Evolutionary conservation across 805 yeast species (phyloP), one percentile per base, ranked within the genome.

Genomic region (Schwanniomyces sp.): DNA sequence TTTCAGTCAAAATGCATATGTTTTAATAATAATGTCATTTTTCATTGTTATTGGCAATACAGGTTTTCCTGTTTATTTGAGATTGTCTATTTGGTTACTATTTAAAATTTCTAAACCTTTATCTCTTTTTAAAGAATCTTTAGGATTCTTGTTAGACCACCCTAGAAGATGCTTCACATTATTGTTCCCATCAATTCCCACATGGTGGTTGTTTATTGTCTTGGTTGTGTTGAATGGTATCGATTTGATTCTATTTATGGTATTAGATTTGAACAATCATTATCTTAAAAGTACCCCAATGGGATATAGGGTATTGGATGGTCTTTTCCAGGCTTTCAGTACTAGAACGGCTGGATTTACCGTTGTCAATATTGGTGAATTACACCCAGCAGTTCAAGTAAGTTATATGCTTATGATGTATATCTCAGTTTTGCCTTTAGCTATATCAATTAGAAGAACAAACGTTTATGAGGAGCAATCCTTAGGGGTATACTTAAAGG

Each of bases 381-480:
- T 94, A 40, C 94, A 91, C 59, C 94, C 97, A 0, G 94, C 96
- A 0, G 88, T 92, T 43, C 96, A 91, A 64, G 96, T 94, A 26
- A 84, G 94, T 56, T 94, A 94, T 64, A 79, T 90, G 84, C 79
- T 94, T 50, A 92, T 94, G 98, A 94, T 94, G 99, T 94, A 94
- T 69, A 91, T 94, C 25, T 92, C 98, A 12, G 97, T 92, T 39
- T 75, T 91, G 62, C 99, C 99, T 1, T 73, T 94, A 56, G 99
- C 99, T 28, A 94, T 94, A 53, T 89, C 97, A 34, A 91, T 94
- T 52, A 83, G 99, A 70, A 81, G 97, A 64, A 94, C 99, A 16
- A 94, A 94, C 64, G 99, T 94, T 46, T 94, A 94, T 69, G 99
- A 94, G 64, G 99, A 94, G 60, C 98, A 91, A 62, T 88, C 97